These are phyloP conservation scores for Odontarrhena argentea DNA, from an alignment of 345 rosid genomes.

Conservation along the genomic window DNA sequence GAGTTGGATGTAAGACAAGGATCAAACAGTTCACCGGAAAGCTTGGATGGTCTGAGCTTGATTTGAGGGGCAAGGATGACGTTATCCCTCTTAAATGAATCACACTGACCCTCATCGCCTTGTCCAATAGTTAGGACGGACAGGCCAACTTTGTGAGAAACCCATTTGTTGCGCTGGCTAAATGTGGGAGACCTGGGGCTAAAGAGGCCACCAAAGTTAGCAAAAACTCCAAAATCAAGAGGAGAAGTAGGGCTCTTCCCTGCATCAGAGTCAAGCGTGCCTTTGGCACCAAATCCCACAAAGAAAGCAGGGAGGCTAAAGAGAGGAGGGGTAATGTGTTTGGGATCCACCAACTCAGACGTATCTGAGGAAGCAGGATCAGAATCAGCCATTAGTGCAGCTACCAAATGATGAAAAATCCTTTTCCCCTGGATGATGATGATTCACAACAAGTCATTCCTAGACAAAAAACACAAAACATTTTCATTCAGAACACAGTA, in stretches of 20 bases:
- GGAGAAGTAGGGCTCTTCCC: slow-evolving; percentile 65
- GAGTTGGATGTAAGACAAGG: slow-evolving; percentile 45
- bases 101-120: neutral
- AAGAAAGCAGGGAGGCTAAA: slow-evolving; percentile 50
- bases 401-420: neutral
- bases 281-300: slow-evolving; percentile 27
- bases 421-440: neutral
- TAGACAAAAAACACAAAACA: neutral
- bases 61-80: slow-evolving; percentile 58
- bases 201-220: slow-evolving; percentile 55
- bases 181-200: slow-evolving; percentile 43
- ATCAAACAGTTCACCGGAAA: slow-evolving; percentile 7
- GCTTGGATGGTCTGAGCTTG: slow-evolving; percentile 34
- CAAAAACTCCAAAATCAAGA: slow-evolving; percentile 56
- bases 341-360: slow-evolving; percentile 29
- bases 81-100: slow-evolving; percentile 45
- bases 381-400: slow-evolving; percentile 29
- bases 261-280: slow-evolving; percentile 45
- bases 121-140: slow-evolving; percentile 46
- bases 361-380: slow-evolving; percentile 21
- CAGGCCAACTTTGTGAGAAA: slow-evolving; percentile 58
- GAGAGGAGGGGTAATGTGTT: slow-evolving; percentile 42
- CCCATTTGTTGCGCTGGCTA: slow-evolving; percentile 48
- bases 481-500: neutral
- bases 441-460: slow-evolving; percentile 16